Base-by-base conservation (phyloP, 1,139 yeast species). In the Saccharomyces pastorianus region DNA sequence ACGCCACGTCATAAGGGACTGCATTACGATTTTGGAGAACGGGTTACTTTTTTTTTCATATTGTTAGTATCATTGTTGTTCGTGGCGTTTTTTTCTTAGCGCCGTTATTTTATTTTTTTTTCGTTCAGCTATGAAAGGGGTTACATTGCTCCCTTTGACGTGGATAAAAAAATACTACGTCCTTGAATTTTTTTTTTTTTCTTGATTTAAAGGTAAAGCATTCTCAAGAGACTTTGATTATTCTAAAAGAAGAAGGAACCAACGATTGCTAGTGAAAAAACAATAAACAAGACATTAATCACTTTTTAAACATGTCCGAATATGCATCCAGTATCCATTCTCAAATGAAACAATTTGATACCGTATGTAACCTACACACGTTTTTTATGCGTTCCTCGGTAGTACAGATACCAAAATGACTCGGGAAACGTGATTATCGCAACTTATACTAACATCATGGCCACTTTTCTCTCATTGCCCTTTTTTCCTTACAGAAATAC, bases 401-500 rank as follows among this genome's bases (percentile, higher is more conserved):
- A 3, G 23, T 11, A 7, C 9, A 46, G 6, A 25, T 29, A 23
- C 6, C 27, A 6, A 46, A 2, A 17, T 17, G 25, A 38, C 23
- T 8, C 44, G 44, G 11, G 25, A 38, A 32, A 25, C 25, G 6
- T 46, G n/a, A 32, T 9, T 25, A 17, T 9, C 26, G 27, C 46
- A 4, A 26, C 23, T 51, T 32, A 17, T 23, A 44, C 17, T 25
- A 56, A 58, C 58, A 58, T 23, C 34, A 53, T 14, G 53, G 55
- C 46, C 51, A 53, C 44, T n/a, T 42, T 29, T 2, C 23, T 8
- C 17, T 14, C 11, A 11, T 11, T 25, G 4, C 13, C 13, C 13
- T 6, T 26, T 26, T 49, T 29, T 46, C 26, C 32, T 29, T n/a
- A 17, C 55, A 76, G 81, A 71, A 71, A 59, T 75, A 79, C 55